Evolutionary conservation across 768 basidiomycete species (phyloP).

Genomic region (Collybia nuda): DNA sequence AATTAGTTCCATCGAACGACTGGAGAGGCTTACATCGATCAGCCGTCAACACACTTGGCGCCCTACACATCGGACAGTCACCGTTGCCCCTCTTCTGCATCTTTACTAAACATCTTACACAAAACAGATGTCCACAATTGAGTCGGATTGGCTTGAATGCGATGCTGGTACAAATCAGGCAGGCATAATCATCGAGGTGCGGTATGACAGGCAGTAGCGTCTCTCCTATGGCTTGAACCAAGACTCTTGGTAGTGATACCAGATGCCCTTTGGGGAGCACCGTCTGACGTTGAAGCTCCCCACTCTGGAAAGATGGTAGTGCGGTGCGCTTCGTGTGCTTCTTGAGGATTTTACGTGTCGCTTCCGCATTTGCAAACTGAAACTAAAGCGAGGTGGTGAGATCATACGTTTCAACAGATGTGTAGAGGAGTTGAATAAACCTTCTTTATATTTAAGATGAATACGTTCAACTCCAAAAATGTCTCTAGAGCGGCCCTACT

Average conservation of each 20-base stretch:
- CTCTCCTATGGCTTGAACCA: constrained; percentile 83
- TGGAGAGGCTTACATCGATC: constrained; percentile 59
- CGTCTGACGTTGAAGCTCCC: constrained; percentile 17
- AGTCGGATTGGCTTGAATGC: constrained; percentile 93
- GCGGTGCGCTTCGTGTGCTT: constrained; percentile 92
- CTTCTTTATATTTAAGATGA: constrained; percentile 82
- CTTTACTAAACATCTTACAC: constrained; percentile 4
- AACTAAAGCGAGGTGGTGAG: constrained; percentile 43
- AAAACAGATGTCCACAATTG: constrained; percentile 11
- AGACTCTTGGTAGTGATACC: constrained; percentile 34
- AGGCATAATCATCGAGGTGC: constrained; percentile 80
- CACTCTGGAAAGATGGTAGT: constrained; percentile 55
- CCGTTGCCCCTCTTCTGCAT: constrained; percentile 1
- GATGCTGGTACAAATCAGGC: constrained; percentile 84
- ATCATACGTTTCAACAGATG: background rate
- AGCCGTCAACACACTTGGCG: constrained; percentile 73
- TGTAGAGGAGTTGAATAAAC: constrained; percentile 28
- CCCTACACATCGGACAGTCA: constrained; percentile 15
- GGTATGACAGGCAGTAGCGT: constrained; percentile 81
- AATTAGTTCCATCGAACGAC: background rate
- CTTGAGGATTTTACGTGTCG: constrained; percentile 90
- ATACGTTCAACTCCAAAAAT: constrained; percentile 76
- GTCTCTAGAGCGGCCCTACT: constrained; percentile 60
- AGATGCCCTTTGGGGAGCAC: constrained; percentile 8
- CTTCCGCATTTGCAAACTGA: constrained; percentile 82